These are phyloP conservation scores for Leccinum truebloodii DNA, from an alignment of 768 basidiomycete genomes.

Conservation along the genomic window DNA sequence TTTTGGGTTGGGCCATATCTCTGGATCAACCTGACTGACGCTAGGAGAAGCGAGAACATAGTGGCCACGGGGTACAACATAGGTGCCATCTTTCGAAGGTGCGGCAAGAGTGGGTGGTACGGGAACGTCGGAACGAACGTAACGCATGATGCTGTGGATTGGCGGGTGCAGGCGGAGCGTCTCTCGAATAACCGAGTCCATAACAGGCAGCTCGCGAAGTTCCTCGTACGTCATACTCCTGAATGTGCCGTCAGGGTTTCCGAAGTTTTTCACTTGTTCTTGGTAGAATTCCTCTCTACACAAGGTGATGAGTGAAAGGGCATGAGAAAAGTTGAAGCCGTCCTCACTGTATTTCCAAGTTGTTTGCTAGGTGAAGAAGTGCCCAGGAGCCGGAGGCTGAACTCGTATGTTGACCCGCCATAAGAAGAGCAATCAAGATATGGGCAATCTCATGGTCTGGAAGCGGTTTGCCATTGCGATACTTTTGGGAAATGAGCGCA, in stretches of 20 bases:
- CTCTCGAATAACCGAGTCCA: conserved; percentile 91
- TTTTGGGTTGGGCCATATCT: conserved; percentile 71
- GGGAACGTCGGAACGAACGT: conserved; percentile 81
- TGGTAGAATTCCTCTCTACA: conserved; percentile 78
- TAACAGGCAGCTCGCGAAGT: conserved; percentile 74
- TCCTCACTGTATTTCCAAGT: conserved; percentile 72
- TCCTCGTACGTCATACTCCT: conserved; percentile 85
- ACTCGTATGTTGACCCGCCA: conserved; percentile 99
- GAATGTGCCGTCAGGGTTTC: conserved; percentile 76
- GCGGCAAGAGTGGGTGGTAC: conserved; percentile 81
- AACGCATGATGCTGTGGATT: conserved; percentile 93
- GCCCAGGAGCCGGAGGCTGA: conserved; percentile 92
- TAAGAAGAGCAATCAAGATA: conserved; percentile 97
- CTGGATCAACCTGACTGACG: conserved; percentile 84
- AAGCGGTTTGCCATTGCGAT: conserved; percentile 76
- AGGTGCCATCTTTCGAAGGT: conserved; percentile 70
- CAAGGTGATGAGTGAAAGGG: background rate
- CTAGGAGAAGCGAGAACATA: conserved; percentile 88
- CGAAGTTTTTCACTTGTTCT: conserved; percentile 85
- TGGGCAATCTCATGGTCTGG: conserved; percentile 94
- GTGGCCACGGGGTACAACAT: conserved; percentile 88
- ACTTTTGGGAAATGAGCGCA: conserved; percentile 79
- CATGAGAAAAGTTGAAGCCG: background rate
- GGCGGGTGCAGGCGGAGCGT: conserved; percentile 93
- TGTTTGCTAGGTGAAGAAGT: conserved; percentile 81